phyloP scores from a whole-genome alignment of 257 asterid genomes.

The Nemophila menziesii region DNA sequence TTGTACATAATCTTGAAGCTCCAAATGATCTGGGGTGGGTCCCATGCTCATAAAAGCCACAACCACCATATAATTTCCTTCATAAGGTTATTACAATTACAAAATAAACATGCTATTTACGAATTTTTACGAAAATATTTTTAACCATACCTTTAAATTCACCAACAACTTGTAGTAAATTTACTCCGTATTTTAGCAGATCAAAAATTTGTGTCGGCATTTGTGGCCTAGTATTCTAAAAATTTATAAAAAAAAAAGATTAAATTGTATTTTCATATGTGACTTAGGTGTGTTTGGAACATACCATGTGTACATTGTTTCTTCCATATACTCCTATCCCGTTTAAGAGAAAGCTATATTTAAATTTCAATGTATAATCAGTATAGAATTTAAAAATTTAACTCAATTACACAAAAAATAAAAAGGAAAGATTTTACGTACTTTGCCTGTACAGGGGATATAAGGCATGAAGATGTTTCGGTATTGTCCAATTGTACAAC shows the following conservation, averaged over 20 bases:
- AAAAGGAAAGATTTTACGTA: slow-evolving; percentile 17
- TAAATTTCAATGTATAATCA: slow-evolving; percentile 9
- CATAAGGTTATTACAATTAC: too few species aligned
- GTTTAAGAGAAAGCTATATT: slow-evolving; percentile 71
- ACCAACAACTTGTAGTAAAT: slow-evolving; percentile 90
- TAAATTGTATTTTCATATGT: too few species aligned
- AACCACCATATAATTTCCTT: too few species aligned
- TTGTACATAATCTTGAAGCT: too few species aligned
- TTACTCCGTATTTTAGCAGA: slow-evolving; percentile 67
- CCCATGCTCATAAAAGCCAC: too few species aligned
- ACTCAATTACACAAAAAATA: slow-evolving; percentile 2
- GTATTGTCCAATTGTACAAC: slow-evolving; percentile 51
- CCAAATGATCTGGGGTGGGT: too few species aligned
- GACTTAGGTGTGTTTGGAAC: too few species aligned
- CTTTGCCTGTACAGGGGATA: slow-evolving; percentile 75
- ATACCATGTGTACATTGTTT: slow-evolving; percentile 1
- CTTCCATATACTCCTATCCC: neutral
- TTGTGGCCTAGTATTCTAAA: slow-evolving; percentile 79
- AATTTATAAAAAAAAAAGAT: slow-evolving; percentile 13
- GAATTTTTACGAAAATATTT: too few species aligned
- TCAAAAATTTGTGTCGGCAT: slow-evolving; percentile 51
- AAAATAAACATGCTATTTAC: too few species aligned
- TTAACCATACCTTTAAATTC: slow-evolving; percentile 58
- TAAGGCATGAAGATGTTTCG: slow-evolving; percentile 73
- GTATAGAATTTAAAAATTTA: too few species aligned